phyloP scores from a whole-genome alignment of 1,284 basidiomycete species.

The Papiliotrema fonsecae region DNA sequence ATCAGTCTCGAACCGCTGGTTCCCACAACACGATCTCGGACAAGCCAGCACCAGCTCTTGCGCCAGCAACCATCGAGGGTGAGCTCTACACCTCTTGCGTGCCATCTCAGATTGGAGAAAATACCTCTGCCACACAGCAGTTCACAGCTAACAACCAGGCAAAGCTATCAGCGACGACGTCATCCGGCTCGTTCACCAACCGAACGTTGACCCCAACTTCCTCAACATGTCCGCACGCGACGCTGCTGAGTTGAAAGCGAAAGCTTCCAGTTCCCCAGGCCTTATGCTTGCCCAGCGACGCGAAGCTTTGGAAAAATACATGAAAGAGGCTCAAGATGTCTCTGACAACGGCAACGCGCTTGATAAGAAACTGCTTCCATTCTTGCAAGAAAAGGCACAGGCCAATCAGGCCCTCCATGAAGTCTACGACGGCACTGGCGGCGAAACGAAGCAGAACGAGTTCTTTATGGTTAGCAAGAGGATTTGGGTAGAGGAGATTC shows the following conservation, averaged over 20 bases:
- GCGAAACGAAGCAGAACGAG: slow-evolving; percentile 29
- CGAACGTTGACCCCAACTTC: slow-evolving; percentile 51
- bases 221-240: slow-evolving; percentile 44
- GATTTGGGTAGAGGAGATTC: slow-evolving; percentile 52
- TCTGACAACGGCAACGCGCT: slow-evolving; percentile 47
- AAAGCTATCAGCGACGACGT: slow-evolving; percentile 57
- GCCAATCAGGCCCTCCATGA: slow-evolving; percentile 43
- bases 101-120: too few species aligned
- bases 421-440: slow-evolving; percentile 40
- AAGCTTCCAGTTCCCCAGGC: slow-evolving; percentile 41
- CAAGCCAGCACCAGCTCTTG: slow-evolving; percentile 68
- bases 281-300: slow-evolving; percentile 53
- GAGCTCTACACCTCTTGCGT: slow-evolving; percentile 20
- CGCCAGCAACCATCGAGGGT: slow-evolving; percentile 75
- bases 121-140: too few species aligned
- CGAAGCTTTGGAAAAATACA: slow-evolving; percentile 55
- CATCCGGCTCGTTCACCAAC: slow-evolving; percentile 61
- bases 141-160: slow-evolving; percentile 17
- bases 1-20: slow-evolving; percentile 66
- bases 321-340: slow-evolving; percentile 53
- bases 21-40: slow-evolving; percentile 57
- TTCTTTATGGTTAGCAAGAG: slow-evolving; percentile 46
- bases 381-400: slow-evolving; percentile 47
- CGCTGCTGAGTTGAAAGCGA: slow-evolving; percentile 39
- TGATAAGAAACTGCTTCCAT: slow-evolving; percentile 39